Conservation (phyloP, 1,139 yeast species). For the Ogataea hybrid region DNA sequence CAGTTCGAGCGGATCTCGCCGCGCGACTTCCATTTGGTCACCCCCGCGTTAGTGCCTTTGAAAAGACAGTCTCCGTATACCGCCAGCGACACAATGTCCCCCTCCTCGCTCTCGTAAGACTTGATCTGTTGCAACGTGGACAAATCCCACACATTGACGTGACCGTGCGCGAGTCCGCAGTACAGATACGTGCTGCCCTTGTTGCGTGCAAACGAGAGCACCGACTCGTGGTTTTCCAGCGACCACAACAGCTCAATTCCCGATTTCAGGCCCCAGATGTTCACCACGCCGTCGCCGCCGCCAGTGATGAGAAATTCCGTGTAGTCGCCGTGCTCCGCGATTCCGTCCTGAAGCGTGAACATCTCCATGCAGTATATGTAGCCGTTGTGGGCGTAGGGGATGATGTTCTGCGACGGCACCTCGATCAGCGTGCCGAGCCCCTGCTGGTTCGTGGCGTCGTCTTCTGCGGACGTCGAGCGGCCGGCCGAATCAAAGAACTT, state of each 20-base stretch:
- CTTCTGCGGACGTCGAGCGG: neutral
- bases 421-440: slow-evolving; percentile 47
- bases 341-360: slow-evolving; percentile 23
- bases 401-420: slow-evolving; percentile 60
- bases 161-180: slow-evolving; percentile 75
- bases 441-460: neutral
- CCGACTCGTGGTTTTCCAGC: slow-evolving; percentile 66
- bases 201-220: slow-evolving; percentile 58
- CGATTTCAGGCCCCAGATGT: slow-evolving; percentile 57
- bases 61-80: slow-evolving; percentile 51
- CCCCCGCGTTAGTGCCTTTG: slow-evolving; percentile 55
- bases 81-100: slow-evolving; percentile 52
- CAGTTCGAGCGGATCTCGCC: slow-evolving; percentile 37
- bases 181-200: slow-evolving; percentile 61
- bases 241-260: slow-evolving; percentile 35
- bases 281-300: slow-evolving; percentile 88
- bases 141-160: slow-evolving; percentile 79
- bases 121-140: slow-evolving; percentile 72
- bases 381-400: slow-evolving; percentile 88
- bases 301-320: slow-evolving; percentile 55
- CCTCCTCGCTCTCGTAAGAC: slow-evolving; percentile 47
- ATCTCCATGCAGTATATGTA: slow-evolving; percentile 71
- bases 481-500: slow-evolving; percentile 89
- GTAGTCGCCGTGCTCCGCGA: slow-evolving; percentile 30
- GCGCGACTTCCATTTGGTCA: slow-evolving; percentile 50